A percentile compares a stretch with the other conserved stretches of the same genome.
Evolutionary conservation across 768 basidiomycete species (phyloP).

Genomic region (Tricholoma saponaceum): DNA sequence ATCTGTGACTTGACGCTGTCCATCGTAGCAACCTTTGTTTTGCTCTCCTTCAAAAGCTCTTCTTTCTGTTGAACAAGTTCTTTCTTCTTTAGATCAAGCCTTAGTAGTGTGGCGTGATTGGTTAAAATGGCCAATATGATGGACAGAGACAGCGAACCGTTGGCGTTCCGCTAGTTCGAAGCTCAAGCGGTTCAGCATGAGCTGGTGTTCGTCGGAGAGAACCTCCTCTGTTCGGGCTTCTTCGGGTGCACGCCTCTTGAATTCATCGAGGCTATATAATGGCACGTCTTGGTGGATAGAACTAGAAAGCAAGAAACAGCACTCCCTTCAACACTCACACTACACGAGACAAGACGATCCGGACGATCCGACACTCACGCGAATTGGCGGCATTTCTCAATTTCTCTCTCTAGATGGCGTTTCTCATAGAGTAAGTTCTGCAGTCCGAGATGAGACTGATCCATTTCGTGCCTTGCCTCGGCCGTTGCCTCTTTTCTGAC

Average conservation of each 20-base stretch:
- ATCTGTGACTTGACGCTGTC: conserved; percentile 79
- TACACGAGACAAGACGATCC: not conserved
- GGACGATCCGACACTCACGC: conserved; percentile 51
- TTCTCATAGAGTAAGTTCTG: conserved; percentile 90
- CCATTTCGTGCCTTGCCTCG: conserved; percentile 84
- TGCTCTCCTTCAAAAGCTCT: conserved; percentile 76
- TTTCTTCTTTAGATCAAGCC: conserved; percentile 67
- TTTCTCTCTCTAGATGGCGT: conserved; percentile 85
- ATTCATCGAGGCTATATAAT: conserved; percentile 67
- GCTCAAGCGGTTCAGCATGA: conserved; percentile 83
- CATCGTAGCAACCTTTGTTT: conserved; percentile 63
- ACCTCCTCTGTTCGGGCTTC: conserved; percentile 60
- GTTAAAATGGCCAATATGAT: conserved; percentile 7
- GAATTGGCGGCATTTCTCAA: conserved; percentile 89
- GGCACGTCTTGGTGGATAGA: conserved; percentile 89
- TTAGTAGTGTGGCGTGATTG: conserved; percentile 24
- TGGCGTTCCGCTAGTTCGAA: conserved; percentile 89
- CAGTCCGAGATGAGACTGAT: conserved; percentile 79
- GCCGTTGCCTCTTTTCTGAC: conserved; percentile 65
- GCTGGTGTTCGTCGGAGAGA: conserved; percentile 68
- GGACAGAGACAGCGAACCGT: conserved; percentile 44
- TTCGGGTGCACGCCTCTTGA: conserved; percentile 61
- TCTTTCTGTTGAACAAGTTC: conserved; percentile 71
- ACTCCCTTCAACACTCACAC: not conserved
- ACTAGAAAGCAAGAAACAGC: conserved; percentile 32